Base-by-base conservation (phyloP, 2,329 filamentous ascomycete species). In the Sporothrix phasma region DNA sequence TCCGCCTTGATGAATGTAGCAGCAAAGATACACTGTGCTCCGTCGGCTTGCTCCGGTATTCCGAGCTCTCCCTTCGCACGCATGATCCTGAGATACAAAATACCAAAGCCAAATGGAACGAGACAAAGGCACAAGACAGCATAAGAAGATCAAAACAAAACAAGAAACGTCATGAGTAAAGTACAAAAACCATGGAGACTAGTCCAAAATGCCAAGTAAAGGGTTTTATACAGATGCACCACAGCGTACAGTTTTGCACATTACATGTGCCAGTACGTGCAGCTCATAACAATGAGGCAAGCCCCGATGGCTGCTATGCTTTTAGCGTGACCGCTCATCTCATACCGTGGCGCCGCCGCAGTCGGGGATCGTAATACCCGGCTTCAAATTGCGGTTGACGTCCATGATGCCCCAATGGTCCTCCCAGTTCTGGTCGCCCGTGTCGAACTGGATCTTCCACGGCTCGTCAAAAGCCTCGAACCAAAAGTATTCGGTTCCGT, bases 381-480 rank as follows among this genome's bases (percentile, higher is more conserved):
- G 71, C 77, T 97, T 97, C 69, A 97, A 77, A 41, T 92, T 90
- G 64, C 93, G 85, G 71, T 91, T 82, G 3, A 90, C 83, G 70
- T 95, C 90, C 85, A 97, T 87, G 15, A 97, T 77, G 10, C 94
- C 93, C 93, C 93, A 97, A 74, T 96, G 89, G 73, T 96, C 90
- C 78, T 97, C 93, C 92, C 92, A 97, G 61, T 89, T 81, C 77
- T 93, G 80, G 46, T 80, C 78, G 64, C 76, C 75, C 5, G 78
- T 79, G 74, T 97, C 88, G 77, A 86, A 96, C 19, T 75, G 72
- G 63, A 88, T 79, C 78, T 97, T 97, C 93, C 93, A 97, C 2
- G 92, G 92, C 80, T 97, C 93, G 73, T 97, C 93, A 73, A 97
- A 97, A 10, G 92, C 91, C 73, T 92, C 90, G 74, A 97, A 97